Evolutionary conservation across 495 filamentous ascomycete species (phyloP).

Genomic region (Rhizodiscina lignyota): DNA sequence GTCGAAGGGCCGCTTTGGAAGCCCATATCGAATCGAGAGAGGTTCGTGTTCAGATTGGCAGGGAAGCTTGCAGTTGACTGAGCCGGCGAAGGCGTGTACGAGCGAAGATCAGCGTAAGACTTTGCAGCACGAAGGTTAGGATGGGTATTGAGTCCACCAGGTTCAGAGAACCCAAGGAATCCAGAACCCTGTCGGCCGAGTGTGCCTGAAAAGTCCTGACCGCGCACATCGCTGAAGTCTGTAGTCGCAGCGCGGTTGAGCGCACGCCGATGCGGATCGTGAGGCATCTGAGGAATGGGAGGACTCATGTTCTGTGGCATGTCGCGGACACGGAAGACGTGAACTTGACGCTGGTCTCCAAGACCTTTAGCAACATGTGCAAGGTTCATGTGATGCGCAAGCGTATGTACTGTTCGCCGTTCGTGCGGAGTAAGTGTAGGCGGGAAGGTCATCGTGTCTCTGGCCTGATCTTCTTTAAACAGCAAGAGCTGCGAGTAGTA

Average conservation of each 20-base stretch:
- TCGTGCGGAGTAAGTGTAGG: slow-evolving; percentile 62
- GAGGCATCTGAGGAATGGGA: slow-evolving; percentile 40
- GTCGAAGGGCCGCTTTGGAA: slow-evolving; percentile 41
- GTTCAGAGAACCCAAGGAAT: slow-evolving; percentile 68
- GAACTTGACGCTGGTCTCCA: slow-evolving; percentile 71
- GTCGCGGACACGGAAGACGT: slow-evolving; percentile 55
- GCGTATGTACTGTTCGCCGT: slow-evolving; percentile 76
- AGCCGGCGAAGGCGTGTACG: slow-evolving; percentile 86
- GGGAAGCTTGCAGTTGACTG: slow-evolving; percentile 80
- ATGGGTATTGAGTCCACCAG: slow-evolving; percentile 39
- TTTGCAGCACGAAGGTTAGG: slow-evolving; percentile 87
- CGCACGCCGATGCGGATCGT: slow-evolving; percentile 59
- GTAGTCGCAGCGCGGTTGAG: slow-evolving; percentile 94
- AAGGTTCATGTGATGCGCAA: slow-evolving; percentile 89
- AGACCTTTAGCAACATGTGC: slow-evolving; percentile 77
- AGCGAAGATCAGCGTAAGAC: slow-evolving; percentile 88
- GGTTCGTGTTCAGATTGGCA: slow-evolving; percentile 27
- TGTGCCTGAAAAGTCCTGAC: slow-evolving; percentile 52
- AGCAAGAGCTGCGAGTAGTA: slow-evolving; percentile 81
- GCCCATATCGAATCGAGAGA: slow-evolving; percentile 4
- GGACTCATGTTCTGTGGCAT: slow-evolving; percentile 46
- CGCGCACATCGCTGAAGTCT: slow-evolving; percentile 84
- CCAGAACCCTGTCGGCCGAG: slow-evolving; percentile 58
- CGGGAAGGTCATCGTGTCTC: slow-evolving; percentile 74
- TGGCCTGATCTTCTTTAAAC: slow-evolving; percentile 62